Evolutionary conservation across 768 basidiomycete genomes (phyloP).

Genomic region (Trametes sanguinea): DNA sequence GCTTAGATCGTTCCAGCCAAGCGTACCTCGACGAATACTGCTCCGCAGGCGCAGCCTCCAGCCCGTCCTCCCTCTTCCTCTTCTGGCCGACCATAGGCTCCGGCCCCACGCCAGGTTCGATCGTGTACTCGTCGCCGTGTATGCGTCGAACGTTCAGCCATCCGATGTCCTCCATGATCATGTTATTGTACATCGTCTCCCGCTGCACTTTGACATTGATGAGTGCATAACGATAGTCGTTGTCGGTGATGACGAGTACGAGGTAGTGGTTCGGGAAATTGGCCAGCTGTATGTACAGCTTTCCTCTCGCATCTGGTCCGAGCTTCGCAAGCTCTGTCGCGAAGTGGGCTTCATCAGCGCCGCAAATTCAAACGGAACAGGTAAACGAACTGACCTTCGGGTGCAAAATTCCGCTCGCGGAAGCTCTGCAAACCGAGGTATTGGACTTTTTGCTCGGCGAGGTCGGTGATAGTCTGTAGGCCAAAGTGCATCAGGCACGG

Average conservation of each 20-base stretch:
- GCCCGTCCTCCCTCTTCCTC: constrained; percentile 32
- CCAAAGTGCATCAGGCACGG: neutral
- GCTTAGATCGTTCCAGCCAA: neutral
- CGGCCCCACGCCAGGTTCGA: constrained; percentile 10
- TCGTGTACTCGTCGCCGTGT: constrained; percentile 32
- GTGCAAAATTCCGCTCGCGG: constrained; percentile 64
- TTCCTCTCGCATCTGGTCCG: constrained; percentile 61
- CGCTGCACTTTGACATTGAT: constrained; percentile 62
- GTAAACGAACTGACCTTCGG: constrained; percentile 50
- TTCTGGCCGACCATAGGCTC: constrained; percentile 30
- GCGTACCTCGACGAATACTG: constrained; percentile 27
- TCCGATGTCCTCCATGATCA: constrained; percentile 76
- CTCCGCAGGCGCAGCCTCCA: constrained; percentile 21
- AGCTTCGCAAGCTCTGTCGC: constrained; percentile 67
- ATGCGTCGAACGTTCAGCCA: constrained; percentile 78
- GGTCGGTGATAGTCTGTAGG: constrained; percentile 77
- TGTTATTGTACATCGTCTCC: constrained; percentile 56
- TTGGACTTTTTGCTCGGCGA: constrained; percentile 82
- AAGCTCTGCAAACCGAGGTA: constrained; percentile 81
- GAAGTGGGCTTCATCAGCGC: neutral
- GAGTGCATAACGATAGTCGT: constrained; percentile 79
- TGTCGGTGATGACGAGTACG: constrained; percentile 78
- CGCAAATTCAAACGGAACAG: neutral
- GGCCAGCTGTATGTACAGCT: constrained; percentile 74
- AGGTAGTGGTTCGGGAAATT: constrained; percentile 83